Conservation (phyloP, 2,329 filamentous ascomycete species). For the Endothia cerciana region DNA sequence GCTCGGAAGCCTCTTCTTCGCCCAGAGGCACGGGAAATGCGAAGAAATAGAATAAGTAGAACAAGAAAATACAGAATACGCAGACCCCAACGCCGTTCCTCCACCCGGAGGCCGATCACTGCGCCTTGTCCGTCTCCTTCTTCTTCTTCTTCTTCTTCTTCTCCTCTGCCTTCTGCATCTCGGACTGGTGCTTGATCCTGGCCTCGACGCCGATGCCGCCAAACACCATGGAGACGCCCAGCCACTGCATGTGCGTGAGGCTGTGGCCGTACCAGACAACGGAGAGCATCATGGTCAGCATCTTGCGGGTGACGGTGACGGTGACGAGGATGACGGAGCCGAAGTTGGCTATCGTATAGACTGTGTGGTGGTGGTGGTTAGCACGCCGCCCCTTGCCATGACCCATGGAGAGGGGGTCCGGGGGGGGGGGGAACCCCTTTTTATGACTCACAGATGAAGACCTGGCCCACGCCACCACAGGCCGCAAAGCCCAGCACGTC, state of each 20-base stretch:
- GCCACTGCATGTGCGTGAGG: slow-evolving; percentile 87
- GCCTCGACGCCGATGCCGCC: slow-evolving; percentile 93
- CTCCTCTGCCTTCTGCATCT: slow-evolving; percentile 75
- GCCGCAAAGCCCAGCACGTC: slow-evolving; percentile 89
- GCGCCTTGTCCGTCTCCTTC: background rate
- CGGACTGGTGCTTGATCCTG: slow-evolving; percentile 78
- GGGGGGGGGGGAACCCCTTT: background rate
- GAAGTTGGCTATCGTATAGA: slow-evolving; percentile 92
- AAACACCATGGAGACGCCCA: slow-evolving; percentile 91
- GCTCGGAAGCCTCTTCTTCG: too few relatives aligned
- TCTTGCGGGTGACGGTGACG: slow-evolving; percentile 96
- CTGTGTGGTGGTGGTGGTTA: slow-evolving; percentile 40
- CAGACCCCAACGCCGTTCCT: background rate
- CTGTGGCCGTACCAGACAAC: slow-evolving; percentile 93
- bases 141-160: background rate
- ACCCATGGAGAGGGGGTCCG: background rate
- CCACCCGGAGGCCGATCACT: background rate
- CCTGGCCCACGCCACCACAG: slow-evolving; percentile 90
- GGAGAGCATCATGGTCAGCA: slow-evolving; percentile 98
- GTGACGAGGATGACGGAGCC: slow-evolving; percentile 91
- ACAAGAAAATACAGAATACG: background rate
- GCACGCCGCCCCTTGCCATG: background rate
- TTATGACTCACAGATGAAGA: slow-evolving; percentile 79
- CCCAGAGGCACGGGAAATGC: too few relatives aligned
- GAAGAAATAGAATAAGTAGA: too few relatives aligned